phyloP scores from a whole-genome alignment of 2,329 filamentous ascomycete species.

The Didymella segeticola region DNA sequence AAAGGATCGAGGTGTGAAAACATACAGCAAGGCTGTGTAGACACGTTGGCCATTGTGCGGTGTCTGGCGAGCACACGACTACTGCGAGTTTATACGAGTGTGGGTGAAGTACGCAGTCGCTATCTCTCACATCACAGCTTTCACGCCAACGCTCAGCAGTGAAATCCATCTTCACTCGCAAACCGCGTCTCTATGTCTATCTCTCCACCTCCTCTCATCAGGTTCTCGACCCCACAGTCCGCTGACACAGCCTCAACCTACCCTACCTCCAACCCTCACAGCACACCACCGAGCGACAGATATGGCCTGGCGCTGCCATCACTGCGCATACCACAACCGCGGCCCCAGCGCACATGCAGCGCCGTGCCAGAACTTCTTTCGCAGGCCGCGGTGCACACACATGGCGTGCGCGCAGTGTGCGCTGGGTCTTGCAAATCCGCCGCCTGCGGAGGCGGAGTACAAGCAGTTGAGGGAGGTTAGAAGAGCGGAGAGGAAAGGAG shows the following conservation, averaged over 20 bases:
- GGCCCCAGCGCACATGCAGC: background rate
- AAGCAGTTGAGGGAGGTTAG: background rate
- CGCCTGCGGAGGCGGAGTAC: background rate
- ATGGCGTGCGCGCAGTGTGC: background rate
- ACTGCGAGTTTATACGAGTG: too few species aligned
- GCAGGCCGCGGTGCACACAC: background rate
- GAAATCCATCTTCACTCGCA: too few species aligned
- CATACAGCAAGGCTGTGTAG: background rate
- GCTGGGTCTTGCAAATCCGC: background rate
- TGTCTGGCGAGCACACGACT: too few species aligned
- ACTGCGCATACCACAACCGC: slow-evolving; percentile 5
- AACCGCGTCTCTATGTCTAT: too few species aligned
- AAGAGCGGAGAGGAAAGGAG: background rate
- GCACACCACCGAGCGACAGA: background rate
- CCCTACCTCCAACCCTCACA: background rate
- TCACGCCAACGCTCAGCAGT: too few species aligned
- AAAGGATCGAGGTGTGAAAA: background rate
- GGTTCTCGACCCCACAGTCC: too few species aligned
- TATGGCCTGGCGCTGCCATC: slow-evolving; percentile 15
- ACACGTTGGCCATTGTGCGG: background rate
- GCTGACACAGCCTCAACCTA: background rate
- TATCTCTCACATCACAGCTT: too few species aligned
- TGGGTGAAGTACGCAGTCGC: too few species aligned
- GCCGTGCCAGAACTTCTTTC: slow-evolving; percentile 5
- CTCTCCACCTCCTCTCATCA: too few species aligned